Base-by-base conservation (phyloP, 108 stramenopile genomes). In the Cyclotella kingstonii region DNA sequence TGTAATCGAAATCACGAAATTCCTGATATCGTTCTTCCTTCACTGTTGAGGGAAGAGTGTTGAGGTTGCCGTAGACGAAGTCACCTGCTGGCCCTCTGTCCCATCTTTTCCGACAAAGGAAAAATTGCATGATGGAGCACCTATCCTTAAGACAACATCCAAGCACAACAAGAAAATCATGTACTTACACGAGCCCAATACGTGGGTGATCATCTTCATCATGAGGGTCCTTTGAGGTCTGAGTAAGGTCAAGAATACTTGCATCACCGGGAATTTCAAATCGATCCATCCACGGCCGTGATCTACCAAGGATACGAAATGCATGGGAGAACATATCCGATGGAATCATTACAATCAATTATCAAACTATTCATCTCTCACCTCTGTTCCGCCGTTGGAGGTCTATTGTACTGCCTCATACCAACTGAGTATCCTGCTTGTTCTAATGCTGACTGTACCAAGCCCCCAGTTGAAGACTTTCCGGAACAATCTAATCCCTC, bases 401-500 rank as follows among this genome's bases (percentile, higher is more conserved):
- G 88, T 4, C 84, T 70, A 39, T 89, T 89, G 61, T 89, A 84
- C 63, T 89, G 88, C 31, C 65, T 65, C 49, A 69, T 81, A 26
- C 57, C 59, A n/a, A 89, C 82, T 0, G 40, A 25, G 51, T 84
- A 89, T 1, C 84, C 84, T 33, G 79, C 68, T 21, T 60, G 46
- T 27, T 81, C 77, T 30, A 89, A 47, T 19, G 84, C 81, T 8
- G 64, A 35, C 34, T 54, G 70, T 15, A 86, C 78, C 39, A 89
- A 56, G 4, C 79, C 78, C 23, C 87, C 87, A 2, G 88, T 89
- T 7, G 76, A 78, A 17, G 73, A 76, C 58, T 89, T 89, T 6
- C 84, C 88, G 26, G 79, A 43, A 49, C 88, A 89, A 75, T 89
- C 88, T 18, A 89, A 55, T 6, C 88, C 88, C 63, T 89, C 88